phyloP scores from a whole-genome alignment of 176 grass and related monocot species.

The Dactylis glomerata region DNA sequence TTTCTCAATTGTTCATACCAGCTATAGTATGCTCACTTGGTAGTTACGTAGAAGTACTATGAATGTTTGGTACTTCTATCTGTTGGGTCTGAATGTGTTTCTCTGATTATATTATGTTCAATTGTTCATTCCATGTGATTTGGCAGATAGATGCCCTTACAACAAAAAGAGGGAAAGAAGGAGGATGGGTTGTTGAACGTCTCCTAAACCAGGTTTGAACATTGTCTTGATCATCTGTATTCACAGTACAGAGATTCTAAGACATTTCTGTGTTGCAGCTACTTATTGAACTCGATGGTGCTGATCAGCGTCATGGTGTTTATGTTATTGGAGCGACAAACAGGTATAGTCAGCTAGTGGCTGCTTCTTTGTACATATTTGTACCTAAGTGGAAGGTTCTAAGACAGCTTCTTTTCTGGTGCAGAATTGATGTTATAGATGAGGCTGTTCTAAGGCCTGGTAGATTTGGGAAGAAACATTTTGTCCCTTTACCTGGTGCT shows the following conservation, averaged over 20 bases:
- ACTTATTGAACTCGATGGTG: conserved; percentile 87
- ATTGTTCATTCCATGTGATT: conserved; percentile 23
- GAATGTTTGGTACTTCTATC: background rate
- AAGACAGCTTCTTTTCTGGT: background rate
- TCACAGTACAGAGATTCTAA: background rate
- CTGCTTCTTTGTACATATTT: background rate
- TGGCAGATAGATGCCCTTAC: conserved; percentile 90
- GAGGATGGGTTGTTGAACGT: conserved; percentile 80
- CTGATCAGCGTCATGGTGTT: conserved; percentile 70
- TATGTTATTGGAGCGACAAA: conserved; percentile 96
- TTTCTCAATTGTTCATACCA: background rate
- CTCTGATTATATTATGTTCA: background rate
- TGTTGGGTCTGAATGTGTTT: background rate
- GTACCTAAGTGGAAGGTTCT: background rate
- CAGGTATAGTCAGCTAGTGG: conserved; percentile 44
- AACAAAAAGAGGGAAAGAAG: conserved; percentile 79
- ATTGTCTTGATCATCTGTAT: background rate
- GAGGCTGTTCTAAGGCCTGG: conserved; percentile 76
- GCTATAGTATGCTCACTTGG: background rate
- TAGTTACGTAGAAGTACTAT: background rate
- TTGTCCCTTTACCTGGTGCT: conserved; percentile 72
- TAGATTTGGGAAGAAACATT: conserved; percentile 76
- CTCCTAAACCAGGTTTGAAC: conserved; percentile 70
- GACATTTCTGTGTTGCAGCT: conserved; percentile 34
- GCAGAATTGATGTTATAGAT: conserved; percentile 87